phyloP scores from a whole-genome alignment of 805 yeast species.

The Grigorovia jiainica region DNA sequence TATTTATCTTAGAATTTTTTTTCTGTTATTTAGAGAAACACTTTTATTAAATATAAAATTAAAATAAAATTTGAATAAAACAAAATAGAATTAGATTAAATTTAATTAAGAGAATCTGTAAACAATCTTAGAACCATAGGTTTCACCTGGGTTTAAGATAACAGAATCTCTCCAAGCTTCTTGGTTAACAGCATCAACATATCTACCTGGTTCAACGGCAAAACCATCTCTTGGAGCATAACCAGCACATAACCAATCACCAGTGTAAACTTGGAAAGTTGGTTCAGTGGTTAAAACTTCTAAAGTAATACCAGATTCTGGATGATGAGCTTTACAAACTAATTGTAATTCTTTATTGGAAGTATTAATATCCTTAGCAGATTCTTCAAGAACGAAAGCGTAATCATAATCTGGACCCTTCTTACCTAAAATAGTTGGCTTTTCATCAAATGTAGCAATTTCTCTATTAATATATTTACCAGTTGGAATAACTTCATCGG shows the following conservation, averaged over 20 bases:
- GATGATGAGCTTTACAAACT: conserved; percentile 37
- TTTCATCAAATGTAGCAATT: conserved; percentile 19
- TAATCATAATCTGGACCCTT: conserved; percentile 35
- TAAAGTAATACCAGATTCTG: conserved; percentile 35
- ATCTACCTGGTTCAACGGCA: conserved; percentile 55
- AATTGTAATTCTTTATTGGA: conserved; percentile 33
- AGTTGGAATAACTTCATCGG: conserved; percentile 34
- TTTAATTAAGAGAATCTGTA: conserved; percentile 17
- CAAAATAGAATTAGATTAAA: not conserved
- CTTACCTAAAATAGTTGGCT: conserved; percentile 22
- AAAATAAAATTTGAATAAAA: no score
- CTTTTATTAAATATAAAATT: no score
- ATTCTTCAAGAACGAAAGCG: conserved; percentile 35
- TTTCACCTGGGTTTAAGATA: conserved; percentile 37
- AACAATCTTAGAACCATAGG: conserved; percentile 39
- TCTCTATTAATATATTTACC: conserved; percentile 32
- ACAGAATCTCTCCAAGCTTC: conserved; percentile 43
- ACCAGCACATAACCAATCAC: conserved; percentile 37
- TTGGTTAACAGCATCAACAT: conserved; percentile 42
- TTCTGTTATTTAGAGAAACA: not conserved
- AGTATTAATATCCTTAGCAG: conserved; percentile 9
- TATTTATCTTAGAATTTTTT: not conserved
- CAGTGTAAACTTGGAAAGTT: conserved; percentile 56
- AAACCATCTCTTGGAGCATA: conserved; percentile 40
- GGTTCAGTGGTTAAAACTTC: conserved; percentile 52